Percentiles rank a stretch among this genome's conserved stretches.
Evolutionary conservation across 2,329 filamentous ascomycete species (phyloP).

Genomic region (Plenodomus lindquistii): DNA sequence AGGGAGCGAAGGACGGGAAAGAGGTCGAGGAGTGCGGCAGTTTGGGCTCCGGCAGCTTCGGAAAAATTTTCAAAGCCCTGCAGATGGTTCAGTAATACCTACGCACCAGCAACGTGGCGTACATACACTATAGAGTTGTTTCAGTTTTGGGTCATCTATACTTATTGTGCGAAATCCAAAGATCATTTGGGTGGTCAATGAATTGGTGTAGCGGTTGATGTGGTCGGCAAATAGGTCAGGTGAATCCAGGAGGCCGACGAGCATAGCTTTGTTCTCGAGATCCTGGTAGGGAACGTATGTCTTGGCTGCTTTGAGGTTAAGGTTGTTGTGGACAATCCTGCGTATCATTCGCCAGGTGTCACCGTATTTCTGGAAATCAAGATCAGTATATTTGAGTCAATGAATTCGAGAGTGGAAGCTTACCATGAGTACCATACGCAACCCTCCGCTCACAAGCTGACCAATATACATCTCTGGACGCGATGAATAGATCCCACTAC

Average conservation of each 20-base stretch:
- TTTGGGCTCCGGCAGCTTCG: conserved; percentile 47
- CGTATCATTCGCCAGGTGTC: conserved; percentile 20
- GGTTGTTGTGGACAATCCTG: conserved; percentile 21
- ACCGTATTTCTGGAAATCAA: conserved; percentile 13
- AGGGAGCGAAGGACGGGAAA: conserved; percentile 53
- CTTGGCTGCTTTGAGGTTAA: conserved; percentile 23
- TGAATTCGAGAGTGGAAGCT: neutral
- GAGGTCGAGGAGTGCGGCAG: conserved; percentile 51
- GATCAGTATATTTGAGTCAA: neutral
- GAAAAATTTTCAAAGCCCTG: conserved; percentile 49
- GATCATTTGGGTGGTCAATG: conserved; percentile 55
- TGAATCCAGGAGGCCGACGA: conserved; percentile 51
- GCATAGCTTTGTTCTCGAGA: conserved; percentile 60
- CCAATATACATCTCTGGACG: conserved; percentile 41
- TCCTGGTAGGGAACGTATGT: conserved; percentile 56
- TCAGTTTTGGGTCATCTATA: conserved; percentile 19
- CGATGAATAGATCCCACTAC: conserved; percentile 55
- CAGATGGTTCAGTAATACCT: conserved; percentile 39
- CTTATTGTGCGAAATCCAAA: conserved; percentile 48
- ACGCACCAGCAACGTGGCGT: neutral
- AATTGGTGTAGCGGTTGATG: conserved; percentile 54
- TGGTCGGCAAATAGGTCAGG: conserved; percentile 51
- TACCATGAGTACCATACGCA: conserved; percentile 19
- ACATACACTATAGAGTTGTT: conserved; percentile 17
- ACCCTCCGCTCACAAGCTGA: conserved; percentile 9